phyloP scores from a whole-genome alignment of 371 early-diverging fungal species.

The Rhizomucor miehei region DNA sequence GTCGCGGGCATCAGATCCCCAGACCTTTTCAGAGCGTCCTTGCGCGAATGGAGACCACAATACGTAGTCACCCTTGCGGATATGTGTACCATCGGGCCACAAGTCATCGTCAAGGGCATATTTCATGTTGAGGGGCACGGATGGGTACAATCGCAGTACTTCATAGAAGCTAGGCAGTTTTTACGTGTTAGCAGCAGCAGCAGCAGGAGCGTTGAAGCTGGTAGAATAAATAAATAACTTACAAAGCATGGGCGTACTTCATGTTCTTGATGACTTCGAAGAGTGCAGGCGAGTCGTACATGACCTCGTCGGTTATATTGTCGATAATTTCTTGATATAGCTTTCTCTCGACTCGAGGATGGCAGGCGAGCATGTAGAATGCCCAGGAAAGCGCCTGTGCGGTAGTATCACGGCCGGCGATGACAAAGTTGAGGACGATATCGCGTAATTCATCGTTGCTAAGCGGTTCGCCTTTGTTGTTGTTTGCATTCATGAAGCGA shows the following conservation, averaged over 20 bases:
- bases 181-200: not conserved
- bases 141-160: conserved; percentile 67
- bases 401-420: conserved; percentile 70
- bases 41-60: conserved; percentile 49
- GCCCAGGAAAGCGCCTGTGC: conserved; percentile 71
- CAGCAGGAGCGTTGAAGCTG: too few species aligned
- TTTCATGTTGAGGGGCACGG: conserved; percentile 68
- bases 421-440: conserved; percentile 66
- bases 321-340: conserved; percentile 55
- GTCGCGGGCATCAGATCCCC: conserved; percentile 59
- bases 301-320: conserved; percentile 33
- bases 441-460: conserved; percentile 56
- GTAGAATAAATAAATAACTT: conserved; percentile 13
- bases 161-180: conserved; percentile 43
- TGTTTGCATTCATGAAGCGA: conserved; percentile 55
- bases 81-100: conserved; percentile 64
- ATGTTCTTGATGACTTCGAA: conserved; percentile 50
- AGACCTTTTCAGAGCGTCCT: conserved; percentile 47
- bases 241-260: conserved; percentile 60
- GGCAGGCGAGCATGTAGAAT: conserved; percentile 49
- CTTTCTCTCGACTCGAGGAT: conserved; percentile 49
- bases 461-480: conserved; percentile 49
- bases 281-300: conserved; percentile 24
- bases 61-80: conserved; percentile 53
- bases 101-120: conserved; percentile 62